A percentile compares a stretch with the other conserved stretches of the same genome.
Evolutionary conservation across 1,284 basidiomycete species (phyloP).

Genomic region (Sporisorium graminicola): DNA sequence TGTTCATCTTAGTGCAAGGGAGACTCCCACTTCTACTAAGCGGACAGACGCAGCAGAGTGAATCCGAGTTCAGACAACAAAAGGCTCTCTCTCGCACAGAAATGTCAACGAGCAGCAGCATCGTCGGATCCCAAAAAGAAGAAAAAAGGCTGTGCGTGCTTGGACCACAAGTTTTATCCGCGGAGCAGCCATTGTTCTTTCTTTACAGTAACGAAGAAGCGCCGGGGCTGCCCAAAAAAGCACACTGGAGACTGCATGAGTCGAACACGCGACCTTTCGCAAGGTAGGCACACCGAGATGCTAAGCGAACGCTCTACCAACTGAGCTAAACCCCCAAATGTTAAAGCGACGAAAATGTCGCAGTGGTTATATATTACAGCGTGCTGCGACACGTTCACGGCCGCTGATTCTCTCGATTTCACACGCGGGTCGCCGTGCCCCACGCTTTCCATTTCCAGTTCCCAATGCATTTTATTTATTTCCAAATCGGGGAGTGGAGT

Average conservation of each 20-base stretch:
- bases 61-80: no score
- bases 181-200: background rate
- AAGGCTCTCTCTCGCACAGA: background rate
- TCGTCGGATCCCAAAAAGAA: background rate
- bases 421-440: conserved; percentile 1
- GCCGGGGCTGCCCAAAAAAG: background rate
- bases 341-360: background rate
- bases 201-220: background rate
- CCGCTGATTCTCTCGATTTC: background rate
- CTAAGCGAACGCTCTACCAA: conserved; percentile 58
- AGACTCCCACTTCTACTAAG: no score
- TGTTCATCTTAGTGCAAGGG: no score
- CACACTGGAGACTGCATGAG: conserved; percentile 51
- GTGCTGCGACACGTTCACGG: no score
- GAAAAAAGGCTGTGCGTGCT: background rate
- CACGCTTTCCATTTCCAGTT: no score
- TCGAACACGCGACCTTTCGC: conserved; percentile 60
- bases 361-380: background rate
- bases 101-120: background rate
- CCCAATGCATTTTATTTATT: no score
- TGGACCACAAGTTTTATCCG: conserved; percentile 6
- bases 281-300: conserved; percentile 23
- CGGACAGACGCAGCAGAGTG: no score
- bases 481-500: conserved; percentile 4
- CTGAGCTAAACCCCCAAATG: conserved; percentile 49